phyloP scores from a whole-genome alignment of 441 rosid species.

The Sinapis alba region DNA sequence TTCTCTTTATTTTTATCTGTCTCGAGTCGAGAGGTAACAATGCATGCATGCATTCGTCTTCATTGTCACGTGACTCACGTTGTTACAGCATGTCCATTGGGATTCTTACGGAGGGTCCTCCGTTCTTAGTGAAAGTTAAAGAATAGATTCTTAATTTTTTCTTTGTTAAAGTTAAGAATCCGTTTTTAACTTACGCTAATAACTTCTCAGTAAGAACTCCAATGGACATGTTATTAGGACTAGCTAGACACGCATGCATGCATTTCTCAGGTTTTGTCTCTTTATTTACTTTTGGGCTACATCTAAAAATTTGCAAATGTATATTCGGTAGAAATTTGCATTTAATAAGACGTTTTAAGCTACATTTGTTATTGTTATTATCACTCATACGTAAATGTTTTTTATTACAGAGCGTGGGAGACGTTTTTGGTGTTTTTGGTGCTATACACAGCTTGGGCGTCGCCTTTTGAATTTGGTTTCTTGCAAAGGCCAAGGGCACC shows the following conservation, averaged over 20 bases:
- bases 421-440: conserved; percentile 72
- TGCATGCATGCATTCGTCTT: not conserved
- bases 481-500: conserved; percentile 45
- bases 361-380: not conserved
- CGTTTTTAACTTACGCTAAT: no score
- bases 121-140: no score
- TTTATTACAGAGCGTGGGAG: conserved; percentile 59
- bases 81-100: no score
- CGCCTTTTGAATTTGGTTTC: conserved; percentile 81
- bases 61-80: not conserved
- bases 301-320: no score
- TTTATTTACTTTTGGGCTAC: not conserved
- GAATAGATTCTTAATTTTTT: no score
- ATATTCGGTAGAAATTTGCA: no score
- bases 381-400: not conserved
- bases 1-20: not conserved
- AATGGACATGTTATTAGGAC: no score
- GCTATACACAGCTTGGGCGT: conserved; percentile 87
- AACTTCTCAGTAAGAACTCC: no score
- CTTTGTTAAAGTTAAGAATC: no score
- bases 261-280: not conserved
- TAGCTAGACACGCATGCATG: no score
- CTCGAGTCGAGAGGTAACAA: not conserved
- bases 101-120: no score
- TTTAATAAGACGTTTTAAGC: not conserved